A percentile compares a stretch with the other conserved stretches of the same genome.
Evolutionary conservation across 2,329 filamentous ascomycete genomes (phyloP).

Genomic region (Fusarium odoratissimum): DNA sequence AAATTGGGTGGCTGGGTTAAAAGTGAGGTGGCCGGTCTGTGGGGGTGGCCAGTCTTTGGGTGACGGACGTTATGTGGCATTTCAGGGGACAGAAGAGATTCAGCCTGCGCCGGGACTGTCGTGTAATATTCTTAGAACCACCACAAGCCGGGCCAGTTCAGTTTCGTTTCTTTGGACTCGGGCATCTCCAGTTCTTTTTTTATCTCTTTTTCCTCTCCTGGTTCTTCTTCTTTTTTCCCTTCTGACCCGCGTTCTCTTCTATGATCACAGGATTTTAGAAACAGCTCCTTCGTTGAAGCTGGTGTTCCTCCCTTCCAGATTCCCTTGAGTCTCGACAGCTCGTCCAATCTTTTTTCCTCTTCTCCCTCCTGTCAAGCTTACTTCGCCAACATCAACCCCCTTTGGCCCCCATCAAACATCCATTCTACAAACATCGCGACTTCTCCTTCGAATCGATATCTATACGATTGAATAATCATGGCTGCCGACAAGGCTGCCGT

Average conservation of each 20-base stretch:
- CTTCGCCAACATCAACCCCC: slow-evolving; percentile 32
- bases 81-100: slow-evolving; percentile 44
- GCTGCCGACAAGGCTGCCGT: slow-evolving; percentile 65
- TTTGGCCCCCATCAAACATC: slow-evolving; percentile 30
- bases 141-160: slow-evolving; percentile 27
- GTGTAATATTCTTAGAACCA: slow-evolving; percentile 42
- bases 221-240: slow-evolving; percentile 11
- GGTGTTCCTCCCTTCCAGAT: slow-evolving; percentile 37
- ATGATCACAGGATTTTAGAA: slow-evolving; percentile 38
- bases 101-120: neutral
- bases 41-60: no score
- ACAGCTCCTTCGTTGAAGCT: slow-evolving; percentile 40
- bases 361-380: slow-evolving; percentile 29
- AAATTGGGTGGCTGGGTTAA: no score
- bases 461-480: slow-evolving; percentile 55
- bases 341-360: slow-evolving; percentile 50
- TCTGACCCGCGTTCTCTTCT: slow-evolving; percentile 33
- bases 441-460: neutral
- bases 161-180: slow-evolving; percentile 41
- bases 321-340: slow-evolving; percentile 51
- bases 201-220: slow-evolving; percentile 31
- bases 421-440: slow-evolving; percentile 16
- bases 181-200: slow-evolving; percentile 29
- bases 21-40: no score
- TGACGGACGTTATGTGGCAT: no score